These are phyloP conservation scores for Beauveria caledonica DNA, from an alignment of 2,329 filamentous ascomycete species.

Conservation along the genomic window DNA sequence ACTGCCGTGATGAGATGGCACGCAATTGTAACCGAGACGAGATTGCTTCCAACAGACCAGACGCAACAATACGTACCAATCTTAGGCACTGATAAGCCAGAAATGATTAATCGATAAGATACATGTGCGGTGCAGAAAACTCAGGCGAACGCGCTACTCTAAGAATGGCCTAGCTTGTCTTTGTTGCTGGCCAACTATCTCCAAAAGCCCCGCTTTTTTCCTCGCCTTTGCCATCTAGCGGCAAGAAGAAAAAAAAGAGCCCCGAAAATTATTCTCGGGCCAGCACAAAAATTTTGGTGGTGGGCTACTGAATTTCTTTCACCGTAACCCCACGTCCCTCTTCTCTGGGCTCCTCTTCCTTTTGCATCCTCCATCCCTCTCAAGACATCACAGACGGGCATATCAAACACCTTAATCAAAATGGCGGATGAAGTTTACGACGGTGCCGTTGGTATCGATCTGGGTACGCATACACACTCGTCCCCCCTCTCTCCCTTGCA, in stretches of 20 bases:
- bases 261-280: slow-evolving; percentile 22
- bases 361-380: slow-evolving; percentile 18
- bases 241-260: slow-evolving; percentile 24
- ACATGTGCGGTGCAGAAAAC: slow-evolving; percentile 13
- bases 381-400: slow-evolving; percentile 21
- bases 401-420: slow-evolving; percentile 31
- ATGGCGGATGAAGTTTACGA: slow-evolving; percentile 99
- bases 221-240: not conserved
- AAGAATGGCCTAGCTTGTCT: slow-evolving; percentile 14
- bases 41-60: too few relatives aligned
- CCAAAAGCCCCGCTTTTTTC: not conserved
- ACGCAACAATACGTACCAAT: too few relatives aligned
- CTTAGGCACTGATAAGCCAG: too few relatives aligned
- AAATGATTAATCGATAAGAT: slow-evolving; percentile 9
- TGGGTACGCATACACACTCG: slow-evolving; percentile 57
- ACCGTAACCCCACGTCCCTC: slow-evolving; percentile 27
- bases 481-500: not conserved
- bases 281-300: slow-evolving; percentile 24
- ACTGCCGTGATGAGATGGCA: too few relatives aligned
- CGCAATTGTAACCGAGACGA: too few relatives aligned
- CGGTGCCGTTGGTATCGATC: slow-evolving; percentile 99
- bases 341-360: slow-evolving; percentile 18
- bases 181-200: slow-evolving; percentile 3
- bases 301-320: slow-evolving; percentile 29
- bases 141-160: slow-evolving; percentile 20